phyloP scores from a whole-genome alignment of 331 rosid genomes.

The Stylosanthes scabra region DNA sequence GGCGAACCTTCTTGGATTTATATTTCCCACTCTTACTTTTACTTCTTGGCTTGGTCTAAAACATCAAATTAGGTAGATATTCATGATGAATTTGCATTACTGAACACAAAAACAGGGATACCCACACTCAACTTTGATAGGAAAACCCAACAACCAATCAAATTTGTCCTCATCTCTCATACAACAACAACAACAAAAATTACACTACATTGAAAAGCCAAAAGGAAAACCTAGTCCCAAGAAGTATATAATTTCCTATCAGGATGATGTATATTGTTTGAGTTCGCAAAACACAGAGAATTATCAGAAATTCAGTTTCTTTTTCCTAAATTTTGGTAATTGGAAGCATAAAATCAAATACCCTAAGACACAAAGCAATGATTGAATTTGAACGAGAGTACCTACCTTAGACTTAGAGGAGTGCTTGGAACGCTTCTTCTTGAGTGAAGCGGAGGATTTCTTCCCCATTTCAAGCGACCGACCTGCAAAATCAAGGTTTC shows the following conservation, averaged over 20 bases:
- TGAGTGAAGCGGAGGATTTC: conserved; percentile 72
- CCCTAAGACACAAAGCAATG: conserved; percentile 13
- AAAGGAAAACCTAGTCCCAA: not conserved
- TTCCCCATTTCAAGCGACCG: conserved; percentile 68
- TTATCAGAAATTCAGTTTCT: conserved; percentile 5
- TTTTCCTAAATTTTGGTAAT: conserved; percentile 9
- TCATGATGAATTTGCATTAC: conserved; percentile 16
- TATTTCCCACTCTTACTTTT: conserved; percentile 58
- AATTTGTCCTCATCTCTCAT: not conserved
- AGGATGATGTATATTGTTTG: conserved; percentile 3
- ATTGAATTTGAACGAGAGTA: conserved; percentile 29
- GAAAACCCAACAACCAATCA: conserved; percentile 22
- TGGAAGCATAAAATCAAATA: conserved; percentile 30
- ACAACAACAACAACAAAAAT: not conserved
- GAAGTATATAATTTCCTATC: not conserved
- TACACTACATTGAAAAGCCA: not conserved
- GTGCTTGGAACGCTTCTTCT: conserved; percentile 65
- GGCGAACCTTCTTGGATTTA: conserved; percentile 72
- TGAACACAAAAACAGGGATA: conserved; percentile 21
- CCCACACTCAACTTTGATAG: not conserved
- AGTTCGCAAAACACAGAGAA: not conserved
- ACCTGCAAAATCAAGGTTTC: conserved; percentile 57
- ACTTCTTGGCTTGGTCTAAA: conserved; percentile 60
- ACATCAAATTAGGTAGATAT: conserved; percentile 27
- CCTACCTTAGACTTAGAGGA: conserved; percentile 53